phyloP scores from a whole-genome alignment of 768 basidiomycete species.

The Pisolithus albus region DNA sequence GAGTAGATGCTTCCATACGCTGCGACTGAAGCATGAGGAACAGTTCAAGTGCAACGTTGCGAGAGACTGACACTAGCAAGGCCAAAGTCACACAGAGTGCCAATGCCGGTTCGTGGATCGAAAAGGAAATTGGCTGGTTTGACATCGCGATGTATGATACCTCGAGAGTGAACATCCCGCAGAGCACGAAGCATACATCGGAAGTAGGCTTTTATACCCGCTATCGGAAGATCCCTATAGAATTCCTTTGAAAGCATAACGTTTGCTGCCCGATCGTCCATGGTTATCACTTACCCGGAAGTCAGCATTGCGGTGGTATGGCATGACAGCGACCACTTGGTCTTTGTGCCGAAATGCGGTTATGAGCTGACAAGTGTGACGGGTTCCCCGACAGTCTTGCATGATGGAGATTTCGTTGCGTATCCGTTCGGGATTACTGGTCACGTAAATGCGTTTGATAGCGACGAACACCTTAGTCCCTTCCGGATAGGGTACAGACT shows the following conservation, averaged over 20 bases:
- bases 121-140: slow-evolving; percentile 98
- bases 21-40: slow-evolving; percentile 22
- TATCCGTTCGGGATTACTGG: slow-evolving; percentile 88
- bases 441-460: slow-evolving; percentile 94
- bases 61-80: slow-evolving; percentile 72
- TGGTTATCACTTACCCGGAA: slow-evolving; percentile 65
- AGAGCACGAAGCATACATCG: slow-evolving; percentile 87
- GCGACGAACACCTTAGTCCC: slow-evolving; percentile 74
- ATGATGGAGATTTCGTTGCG: slow-evolving; percentile 89
- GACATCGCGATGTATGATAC: slow-evolving; percentile 93
- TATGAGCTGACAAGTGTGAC: slow-evolving; percentile 89
- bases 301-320: slow-evolving; percentile 87
- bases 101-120: slow-evolving; percentile 75
- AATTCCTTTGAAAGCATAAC: slow-evolving; percentile 50
- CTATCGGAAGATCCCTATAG: slow-evolving; percentile 65
- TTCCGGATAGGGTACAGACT: slow-evolving; percentile 37
- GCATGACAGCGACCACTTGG: slow-evolving; percentile 92
- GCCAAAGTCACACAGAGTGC: slow-evolving; percentile 91
- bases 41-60: not conserved
- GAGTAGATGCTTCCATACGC: slow-evolving; percentile 47
- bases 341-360: slow-evolving; percentile 88
- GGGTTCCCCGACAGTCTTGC: slow-evolving; percentile 74
- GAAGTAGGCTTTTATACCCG: slow-evolving; percentile 79
- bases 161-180: slow-evolving; percentile 78
- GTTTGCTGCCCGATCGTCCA: not conserved